Base-by-base conservation (phyloP, 495 filamentous ascomycete species). In the Aspergillus asperescens region DNA sequence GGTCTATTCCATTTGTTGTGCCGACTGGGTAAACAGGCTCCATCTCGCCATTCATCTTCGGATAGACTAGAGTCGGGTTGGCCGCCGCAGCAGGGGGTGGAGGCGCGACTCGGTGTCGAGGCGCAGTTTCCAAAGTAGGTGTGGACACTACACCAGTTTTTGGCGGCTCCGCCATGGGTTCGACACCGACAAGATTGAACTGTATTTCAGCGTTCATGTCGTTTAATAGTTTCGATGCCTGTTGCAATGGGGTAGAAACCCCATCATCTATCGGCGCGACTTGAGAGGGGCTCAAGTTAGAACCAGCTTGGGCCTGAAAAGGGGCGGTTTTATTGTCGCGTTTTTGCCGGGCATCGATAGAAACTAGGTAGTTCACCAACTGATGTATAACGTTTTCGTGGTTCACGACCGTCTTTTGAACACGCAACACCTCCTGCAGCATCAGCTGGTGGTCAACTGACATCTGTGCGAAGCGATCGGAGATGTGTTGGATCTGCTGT, bases 21-120 rank as follows among this genome's bases (percentile, higher is more conserved):
- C 90, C 90, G 15, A 94, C 88, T 0, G 90, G 90, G 66, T 96
- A 96, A 13, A 94, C 77, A 48, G 83, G 82, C 53, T 93, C 88
- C 34, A 89, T 72, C 41, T 95, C 90, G 20, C 71, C 71, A 38
- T 66, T 71, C 63, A 75, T 70, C 56, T 79, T 79, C 4, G 71
- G 63, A 58, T 77, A 79, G 20, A 76, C 76, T 58, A 82, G 60
- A n/a, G 64, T 59, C 4, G 77, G 73, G 7, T 72, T 76, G 2
- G 77, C 77, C 1, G 67, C 70, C 8, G 78, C 75, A 13, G 80
- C 78, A 5, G 74, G 69, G 19, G 78, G 70, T 18, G 73, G 58
- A 27, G 70, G 70, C 20, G 62, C 58, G 19, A 68, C 57, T 12
- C 69, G 71, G 50, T 70, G 76, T 1, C 68, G 75, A 5, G 64